Evolutionary conservation across 2,329 filamentous ascomycete genomes (phyloP).

Genomic region (Trichophyton benhamiae): DNA sequence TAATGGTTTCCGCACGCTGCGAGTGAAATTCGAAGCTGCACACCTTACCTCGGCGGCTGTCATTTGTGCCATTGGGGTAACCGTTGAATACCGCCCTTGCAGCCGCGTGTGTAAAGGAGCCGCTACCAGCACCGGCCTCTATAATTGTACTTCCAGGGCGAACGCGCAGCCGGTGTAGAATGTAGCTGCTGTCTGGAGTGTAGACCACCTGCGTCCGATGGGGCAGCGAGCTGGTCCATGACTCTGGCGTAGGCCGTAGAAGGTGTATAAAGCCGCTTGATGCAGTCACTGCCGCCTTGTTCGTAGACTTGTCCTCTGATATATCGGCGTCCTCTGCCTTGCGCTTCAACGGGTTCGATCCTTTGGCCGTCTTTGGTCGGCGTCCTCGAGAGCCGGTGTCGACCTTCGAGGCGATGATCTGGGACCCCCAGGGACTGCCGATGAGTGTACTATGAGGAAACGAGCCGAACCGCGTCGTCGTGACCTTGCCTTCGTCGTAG

Average conservation of each 20-base stretch:
- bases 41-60: slow-evolving; percentile 31
- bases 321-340: slow-evolving; percentile 28
- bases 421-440: slow-evolving; percentile 75
- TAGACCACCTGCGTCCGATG: slow-evolving; percentile 43
- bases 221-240: slow-evolving; percentile 40
- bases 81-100: slow-evolving; percentile 39
- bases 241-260: slow-evolving; percentile 38
- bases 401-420: slow-evolving; percentile 77
- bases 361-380: slow-evolving; percentile 37
- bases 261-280: slow-evolving; percentile 39
- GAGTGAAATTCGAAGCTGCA: slow-evolving; percentile 41
- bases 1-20: slow-evolving; percentile 31
- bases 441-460: slow-evolving; percentile 71
- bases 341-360: slow-evolving; percentile 8
- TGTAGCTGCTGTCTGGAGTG: slow-evolving; percentile 42
- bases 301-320: slow-evolving; percentile 17
- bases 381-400: slow-evolving; percentile 82
- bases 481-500: slow-evolving; percentile 63
- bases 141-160: slow-evolving; percentile 37
- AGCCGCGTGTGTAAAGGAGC: slow-evolving; percentile 41
- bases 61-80: slow-evolving; percentile 21
- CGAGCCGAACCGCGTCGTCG: slow-evolving; percentile 90
- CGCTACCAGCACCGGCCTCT: slow-evolving; percentile 41
- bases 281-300: slow-evolving; percentile 27
- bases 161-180: slow-evolving; percentile 37